Conservation (phyloP, 1,139 yeast genomes). For the Candida sp. region DNA sequence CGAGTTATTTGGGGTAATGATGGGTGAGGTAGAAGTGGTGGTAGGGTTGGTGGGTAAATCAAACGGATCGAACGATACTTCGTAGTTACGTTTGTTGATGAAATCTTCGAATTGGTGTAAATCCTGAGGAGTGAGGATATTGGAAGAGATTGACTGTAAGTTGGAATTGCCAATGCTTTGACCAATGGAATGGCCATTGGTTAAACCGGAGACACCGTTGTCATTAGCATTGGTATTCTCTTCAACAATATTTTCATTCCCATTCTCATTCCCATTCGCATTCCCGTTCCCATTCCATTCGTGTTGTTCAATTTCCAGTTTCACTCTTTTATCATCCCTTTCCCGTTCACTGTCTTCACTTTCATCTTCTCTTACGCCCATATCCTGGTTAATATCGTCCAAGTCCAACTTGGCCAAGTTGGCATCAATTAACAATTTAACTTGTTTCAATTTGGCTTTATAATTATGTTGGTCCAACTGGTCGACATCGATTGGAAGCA, state of each 20-base stretch:
- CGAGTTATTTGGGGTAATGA: not conserved
- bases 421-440: slow-evolving; percentile 9
- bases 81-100: not conserved
- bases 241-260: too few species aligned
- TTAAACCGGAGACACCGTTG: not conserved
- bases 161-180: not conserved
- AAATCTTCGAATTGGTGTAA: not conserved
- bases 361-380: not conserved
- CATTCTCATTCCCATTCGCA: not conserved
- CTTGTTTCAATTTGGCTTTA: slow-evolving; percentile 16
- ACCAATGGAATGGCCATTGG: not conserved
- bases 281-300: not conserved
- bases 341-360: slow-evolving; percentile 1
- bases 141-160: not conserved
- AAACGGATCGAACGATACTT: not conserved
- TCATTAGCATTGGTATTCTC: not conserved
- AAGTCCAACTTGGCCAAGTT: slow-evolving; percentile 4
- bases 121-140: not conserved
- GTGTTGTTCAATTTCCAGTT: not conserved
- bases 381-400: slow-evolving; percentile 3
- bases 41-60: not conserved
- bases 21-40: slow-evolving; percentile 1
- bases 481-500: slow-evolving; percentile 25
- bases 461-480: slow-evolving; percentile 18
- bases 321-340: not conserved